Evolutionary conservation across 352 stramenopile genomes (phyloP), one percentile per base, ranked within the genome.

Genomic region (Phytophthora lateralis): DNA sequence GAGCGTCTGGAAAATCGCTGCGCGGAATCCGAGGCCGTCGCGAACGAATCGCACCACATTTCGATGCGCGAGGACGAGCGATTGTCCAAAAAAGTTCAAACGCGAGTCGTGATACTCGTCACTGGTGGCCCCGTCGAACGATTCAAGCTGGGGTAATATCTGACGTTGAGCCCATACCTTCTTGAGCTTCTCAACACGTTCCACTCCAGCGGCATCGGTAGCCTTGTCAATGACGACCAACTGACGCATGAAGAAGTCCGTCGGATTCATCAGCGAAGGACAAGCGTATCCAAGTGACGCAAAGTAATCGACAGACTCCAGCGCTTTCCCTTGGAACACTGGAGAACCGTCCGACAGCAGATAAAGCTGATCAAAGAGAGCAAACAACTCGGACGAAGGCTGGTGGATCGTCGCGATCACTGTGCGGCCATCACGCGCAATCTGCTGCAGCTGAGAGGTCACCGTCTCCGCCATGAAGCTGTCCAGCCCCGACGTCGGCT

Each of bases 321-420:
- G 38, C 6, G 64, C 68, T 21, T 75, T 70, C 4, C 71, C 71
- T 34, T 78, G 66, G 48, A 77, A 80, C 9, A 77, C 56, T 8
- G 57, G 38, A 15, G 57, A 38, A 6, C 72, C 60, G 30, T 76
- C 72, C 4, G 63, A 61, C 2, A 80, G 60, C 34, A 78, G 20
- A 46, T 78, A 75, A 4, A 80, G 53, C 43, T 65, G 50, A 35
- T 78, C 68, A 47, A 80, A 80, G 7, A 80, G 57, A 8, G 47
- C 61, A 32, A 73, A 80, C 7, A 80, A 26, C 49, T 80, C 68
- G 0, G 72, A 86, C 38, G 77, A 89, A 5, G 89, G 87, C 61
- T 83, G 71, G 50, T 97, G 89, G 71, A 97, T 96, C 4, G 91
- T 89, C 5, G 82, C 79, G 26, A 97, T 77, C 26, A 97, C 75